These are phyloP conservation scores for Boechera retrofracta DNA, from an alignment of 345 rosid genomes.

Conservation along the genomic window DNA sequence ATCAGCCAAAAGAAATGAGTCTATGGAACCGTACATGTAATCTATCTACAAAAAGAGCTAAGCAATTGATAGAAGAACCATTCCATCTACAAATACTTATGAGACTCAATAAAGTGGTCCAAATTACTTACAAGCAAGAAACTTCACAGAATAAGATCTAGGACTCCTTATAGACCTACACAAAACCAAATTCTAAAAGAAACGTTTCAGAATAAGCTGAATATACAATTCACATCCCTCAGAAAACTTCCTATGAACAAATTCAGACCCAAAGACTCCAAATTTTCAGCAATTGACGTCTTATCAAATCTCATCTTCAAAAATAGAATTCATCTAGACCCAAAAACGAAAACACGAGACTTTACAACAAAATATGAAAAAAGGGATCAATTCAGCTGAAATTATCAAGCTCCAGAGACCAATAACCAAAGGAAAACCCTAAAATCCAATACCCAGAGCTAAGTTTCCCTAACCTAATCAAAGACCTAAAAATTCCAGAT, in stretches of 20 bases:
- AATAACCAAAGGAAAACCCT: slow-evolving; percentile 19
- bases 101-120: slow-evolving; percentile 16
- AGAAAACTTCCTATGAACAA: neutral
- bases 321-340: neutral
- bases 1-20: neutral
- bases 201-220: neutral
- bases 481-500: slow-evolving; percentile 12
- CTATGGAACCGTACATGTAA: neutral
- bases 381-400: slow-evolving; percentile 7
- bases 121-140: slow-evolving; percentile 10
- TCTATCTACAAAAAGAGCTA: slow-evolving; percentile 12
- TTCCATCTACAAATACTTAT: neutral
- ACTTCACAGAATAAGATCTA: slow-evolving; percentile 24
- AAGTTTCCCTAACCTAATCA: neutral
- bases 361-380: neutral
- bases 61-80: slow-evolving; percentile 3
- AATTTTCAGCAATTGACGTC: neutral
- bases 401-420: slow-evolving; percentile 5
- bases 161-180: neutral
- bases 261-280: neutral
- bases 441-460: slow-evolving; percentile 15
- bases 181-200: neutral
- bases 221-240: neutral
- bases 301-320: neutral
- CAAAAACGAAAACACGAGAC: slow-evolving; percentile 13